Conservation (phyloP, 257 asterid species). For the Nicotiana undulata region DNA sequence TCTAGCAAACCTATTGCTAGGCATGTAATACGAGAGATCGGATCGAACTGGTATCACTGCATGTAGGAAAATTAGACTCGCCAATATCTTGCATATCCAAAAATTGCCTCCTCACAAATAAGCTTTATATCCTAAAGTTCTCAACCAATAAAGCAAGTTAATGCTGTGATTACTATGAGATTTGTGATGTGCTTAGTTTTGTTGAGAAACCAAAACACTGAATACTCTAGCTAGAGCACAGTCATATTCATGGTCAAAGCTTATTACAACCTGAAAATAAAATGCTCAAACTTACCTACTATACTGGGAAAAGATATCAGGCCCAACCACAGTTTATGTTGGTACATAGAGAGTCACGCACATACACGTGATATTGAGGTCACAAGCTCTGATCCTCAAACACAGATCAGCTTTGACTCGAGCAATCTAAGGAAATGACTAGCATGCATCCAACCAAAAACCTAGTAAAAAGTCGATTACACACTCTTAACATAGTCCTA, state of each 20-base stretch:
- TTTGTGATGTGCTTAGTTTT: neutral
- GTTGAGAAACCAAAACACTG: neutral
- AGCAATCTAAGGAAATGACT: neutral
- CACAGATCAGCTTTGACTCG: neutral
- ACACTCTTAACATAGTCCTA: neutral
- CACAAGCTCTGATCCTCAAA: neutral
- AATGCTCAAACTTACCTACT: neutral
- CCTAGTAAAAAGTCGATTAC: neutral
- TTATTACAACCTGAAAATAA: neutral
- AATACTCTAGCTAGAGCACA: neutral
- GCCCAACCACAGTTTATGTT: neutral
- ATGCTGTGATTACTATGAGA: neutral
- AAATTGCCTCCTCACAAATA: neutral
- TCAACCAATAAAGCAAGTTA: neutral
- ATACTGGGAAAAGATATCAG: neutral
- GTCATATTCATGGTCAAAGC: neutral
- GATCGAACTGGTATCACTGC: neutral
- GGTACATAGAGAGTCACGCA: neutral
- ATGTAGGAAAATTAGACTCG: neutral
- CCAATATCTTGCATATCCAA: neutral
- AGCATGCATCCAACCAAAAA: neutral
- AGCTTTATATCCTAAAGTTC: neutral
- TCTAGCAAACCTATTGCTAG: neutral
- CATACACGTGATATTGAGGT: neutral
- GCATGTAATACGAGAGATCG: neutral